Evolutionary conservation across 495 filamentous ascomycete genomes (phyloP).

Genomic region (Hypomontagnella submonticulosa): DNA sequence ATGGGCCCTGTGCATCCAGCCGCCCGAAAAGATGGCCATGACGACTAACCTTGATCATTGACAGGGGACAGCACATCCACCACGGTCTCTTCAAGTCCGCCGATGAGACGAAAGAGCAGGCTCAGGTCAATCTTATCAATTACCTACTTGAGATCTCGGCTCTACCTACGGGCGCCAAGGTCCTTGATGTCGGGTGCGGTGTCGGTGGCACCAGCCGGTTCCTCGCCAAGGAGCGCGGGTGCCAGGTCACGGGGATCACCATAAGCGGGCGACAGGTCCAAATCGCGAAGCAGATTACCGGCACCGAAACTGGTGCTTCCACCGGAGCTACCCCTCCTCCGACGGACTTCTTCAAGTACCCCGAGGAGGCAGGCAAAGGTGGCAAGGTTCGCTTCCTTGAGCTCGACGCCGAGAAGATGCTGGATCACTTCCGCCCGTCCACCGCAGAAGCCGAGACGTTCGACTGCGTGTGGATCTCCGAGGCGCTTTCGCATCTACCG

Average conservation of each 20-base stretch:
- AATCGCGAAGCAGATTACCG: slow-evolving; percentile 58
- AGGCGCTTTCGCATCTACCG: slow-evolving; percentile 68
- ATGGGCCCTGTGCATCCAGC: not conserved
- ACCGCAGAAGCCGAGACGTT: slow-evolving; percentile 47
- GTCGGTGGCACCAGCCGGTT: slow-evolving; percentile 66
- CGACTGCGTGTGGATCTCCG: slow-evolving; percentile 68
- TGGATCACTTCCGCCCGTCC: slow-evolving; percentile 55
- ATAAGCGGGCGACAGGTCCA: slow-evolving; percentile 67
- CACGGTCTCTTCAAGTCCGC: slow-evolving; percentile 63
- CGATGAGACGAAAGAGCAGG: slow-evolving; percentile 60
- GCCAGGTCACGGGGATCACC: slow-evolving; percentile 65
- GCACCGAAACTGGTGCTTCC: slow-evolving; percentile 44
- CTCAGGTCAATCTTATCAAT: slow-evolving; percentile 62
- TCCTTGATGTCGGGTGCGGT: slow-evolving; percentile 68
- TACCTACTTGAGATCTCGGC: slow-evolving; percentile 60
- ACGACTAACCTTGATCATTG: not conserved
- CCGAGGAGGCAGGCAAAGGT: slow-evolving; percentile 26
- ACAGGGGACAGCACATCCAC: slow-evolving; percentile 70
- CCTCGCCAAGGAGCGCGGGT: slow-evolving; percentile 58
- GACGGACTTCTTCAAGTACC: slow-evolving; percentile 49
- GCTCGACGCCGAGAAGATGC: slow-evolving; percentile 69
- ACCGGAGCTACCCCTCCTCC: not conserved
- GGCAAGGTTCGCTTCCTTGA: slow-evolving; percentile 63
- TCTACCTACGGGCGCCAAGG: slow-evolving; percentile 47
- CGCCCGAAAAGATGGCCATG: not conserved